Conservation (phyloP, 176 grass and related monocot species). For the Puccinellia tenuiflora region DNA sequence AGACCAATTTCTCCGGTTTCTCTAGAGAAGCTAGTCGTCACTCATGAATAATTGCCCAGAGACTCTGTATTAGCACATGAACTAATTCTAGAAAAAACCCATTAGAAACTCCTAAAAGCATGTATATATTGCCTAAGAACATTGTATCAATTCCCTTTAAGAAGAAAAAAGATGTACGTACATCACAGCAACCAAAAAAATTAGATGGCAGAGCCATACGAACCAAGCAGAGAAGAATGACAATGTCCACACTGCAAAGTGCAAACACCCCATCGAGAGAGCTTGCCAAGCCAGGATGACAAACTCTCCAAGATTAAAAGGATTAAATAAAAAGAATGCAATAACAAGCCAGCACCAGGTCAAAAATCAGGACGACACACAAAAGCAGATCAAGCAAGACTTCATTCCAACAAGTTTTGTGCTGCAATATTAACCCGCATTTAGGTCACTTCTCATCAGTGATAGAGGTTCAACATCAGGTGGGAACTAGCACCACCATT, state of each 20-base stretch:
- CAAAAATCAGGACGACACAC: not conserved
- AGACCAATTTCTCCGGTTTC: too few relatives aligned
- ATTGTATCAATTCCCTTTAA: too few relatives aligned
- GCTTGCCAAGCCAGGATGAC: not conserved
- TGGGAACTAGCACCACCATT: not conserved
- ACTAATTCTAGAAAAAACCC: not conserved
- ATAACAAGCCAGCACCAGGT: not conserved
- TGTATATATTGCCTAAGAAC: not conserved
- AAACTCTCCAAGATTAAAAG: not conserved
- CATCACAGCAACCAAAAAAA: not conserved
- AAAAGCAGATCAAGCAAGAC: not conserved
- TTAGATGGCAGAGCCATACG: not conserved
- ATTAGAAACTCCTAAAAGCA: not conserved
- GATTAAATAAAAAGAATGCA: not conserved
- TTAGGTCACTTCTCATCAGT: not conserved
- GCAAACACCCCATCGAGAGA: not conserved
- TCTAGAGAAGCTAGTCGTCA: too few relatives aligned
- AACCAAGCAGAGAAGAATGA: too few relatives aligned
- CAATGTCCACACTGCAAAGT: too few relatives aligned
- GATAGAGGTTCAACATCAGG: not conserved
- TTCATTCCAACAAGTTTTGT: not conserved
- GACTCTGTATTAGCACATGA: not conserved
- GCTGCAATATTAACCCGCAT: not conserved
- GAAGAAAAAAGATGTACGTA: not conserved
- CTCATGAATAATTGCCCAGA: not conserved